These are phyloP conservation scores for Claviceps sp. DNA, from an alignment of 2,329 filamentous ascomycete genomes.

Conservation along the genomic window DNA sequence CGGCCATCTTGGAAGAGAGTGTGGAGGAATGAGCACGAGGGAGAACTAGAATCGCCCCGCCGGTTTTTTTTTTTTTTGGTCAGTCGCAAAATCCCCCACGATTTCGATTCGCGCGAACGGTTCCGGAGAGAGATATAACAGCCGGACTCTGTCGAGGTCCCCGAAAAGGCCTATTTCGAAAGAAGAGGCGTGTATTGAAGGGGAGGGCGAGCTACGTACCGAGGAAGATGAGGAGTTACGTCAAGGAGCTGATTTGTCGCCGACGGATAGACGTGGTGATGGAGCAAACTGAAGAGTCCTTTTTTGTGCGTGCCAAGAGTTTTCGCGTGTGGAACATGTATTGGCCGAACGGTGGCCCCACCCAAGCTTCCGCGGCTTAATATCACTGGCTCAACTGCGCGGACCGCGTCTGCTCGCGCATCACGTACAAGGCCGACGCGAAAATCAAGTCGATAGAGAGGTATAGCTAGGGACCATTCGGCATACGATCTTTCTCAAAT, in stretches of 20 bases:
- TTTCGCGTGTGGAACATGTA: constrained; percentile 27
- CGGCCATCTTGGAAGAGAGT: constrained; percentile 31
- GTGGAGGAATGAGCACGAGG: constrained; percentile 13
- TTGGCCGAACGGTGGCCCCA: constrained; percentile 17
- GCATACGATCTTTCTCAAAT: no score
- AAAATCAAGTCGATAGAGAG: no score
- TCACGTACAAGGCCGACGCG: no score
- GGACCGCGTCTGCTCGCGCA: not conserved
- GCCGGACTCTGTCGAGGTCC: no score
- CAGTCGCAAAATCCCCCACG: constrained; percentile 5
- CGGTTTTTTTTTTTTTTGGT: constrained; percentile 1
- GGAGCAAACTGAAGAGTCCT: constrained; percentile 21
- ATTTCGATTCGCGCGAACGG: not conserved
- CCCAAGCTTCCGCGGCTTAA: not conserved
- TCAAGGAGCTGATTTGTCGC: constrained; percentile 22
- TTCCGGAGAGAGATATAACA: not conserved
- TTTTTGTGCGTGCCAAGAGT: constrained; percentile 34
- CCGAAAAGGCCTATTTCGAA: no score
- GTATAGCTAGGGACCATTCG: no score
- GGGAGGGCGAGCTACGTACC: constrained; percentile 17
- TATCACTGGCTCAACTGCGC: not conserved
- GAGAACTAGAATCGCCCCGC: not conserved
- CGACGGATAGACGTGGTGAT: constrained; percentile 22
- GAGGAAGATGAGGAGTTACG: constrained; percentile 17
- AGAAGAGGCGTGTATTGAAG: not conserved